A percentile compares a stretch with the other conserved stretches of the same genome.
phyloP scores from a whole-genome alignment of 768 basidiomycete genomes.

The Tricholoma sp. region DNA sequence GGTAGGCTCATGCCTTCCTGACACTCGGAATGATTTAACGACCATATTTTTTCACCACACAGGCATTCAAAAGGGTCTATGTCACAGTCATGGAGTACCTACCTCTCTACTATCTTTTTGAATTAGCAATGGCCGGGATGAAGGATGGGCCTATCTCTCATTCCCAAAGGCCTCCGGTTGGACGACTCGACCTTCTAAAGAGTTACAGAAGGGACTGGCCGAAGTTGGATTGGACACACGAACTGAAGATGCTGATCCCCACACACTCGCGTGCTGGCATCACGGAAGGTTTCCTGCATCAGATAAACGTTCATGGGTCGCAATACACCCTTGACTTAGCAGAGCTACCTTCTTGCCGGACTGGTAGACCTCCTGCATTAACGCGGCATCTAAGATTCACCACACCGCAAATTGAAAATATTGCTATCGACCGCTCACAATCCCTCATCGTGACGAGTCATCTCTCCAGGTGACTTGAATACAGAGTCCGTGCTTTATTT shows the following conservation, averaged over 20 bases:
- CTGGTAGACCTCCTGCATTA: conserved; percentile 34
- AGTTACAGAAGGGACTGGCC: conserved; percentile 48
- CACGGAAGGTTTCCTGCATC: conserved; percentile 43
- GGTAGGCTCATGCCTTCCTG: conserved; percentile 21
- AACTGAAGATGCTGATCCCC: conserved; percentile 37
- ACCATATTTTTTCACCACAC: conserved; percentile 1
- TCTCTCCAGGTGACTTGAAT: conserved; percentile 29
- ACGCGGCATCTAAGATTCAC: conserved; percentile 42
- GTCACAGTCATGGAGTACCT: conserved; percentile 41
- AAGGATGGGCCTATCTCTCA: conserved; percentile 42
- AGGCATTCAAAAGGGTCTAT: conserved; percentile 45
- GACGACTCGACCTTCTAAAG: conserved; percentile 40
- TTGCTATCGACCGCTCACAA: conserved; percentile 42
- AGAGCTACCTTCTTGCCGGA: conserved; percentile 47
- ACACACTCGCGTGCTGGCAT: conserved; percentile 33
- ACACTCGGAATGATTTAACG: neutral
- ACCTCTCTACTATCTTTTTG: conserved; percentile 44
- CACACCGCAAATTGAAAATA: conserved; percentile 36
- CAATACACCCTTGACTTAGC: conserved; percentile 39
- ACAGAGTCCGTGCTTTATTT: neutral
- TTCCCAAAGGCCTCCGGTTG: conserved; percentile 29
- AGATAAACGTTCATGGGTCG: conserved; percentile 31
- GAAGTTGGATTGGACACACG: conserved; percentile 41
- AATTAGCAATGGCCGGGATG: conserved; percentile 46
- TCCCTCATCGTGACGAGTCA: conserved; percentile 40